phyloP scores from a whole-genome alignment of 352 stramenopile genomes.

The Globisporangium uncinulatum region DNA sequence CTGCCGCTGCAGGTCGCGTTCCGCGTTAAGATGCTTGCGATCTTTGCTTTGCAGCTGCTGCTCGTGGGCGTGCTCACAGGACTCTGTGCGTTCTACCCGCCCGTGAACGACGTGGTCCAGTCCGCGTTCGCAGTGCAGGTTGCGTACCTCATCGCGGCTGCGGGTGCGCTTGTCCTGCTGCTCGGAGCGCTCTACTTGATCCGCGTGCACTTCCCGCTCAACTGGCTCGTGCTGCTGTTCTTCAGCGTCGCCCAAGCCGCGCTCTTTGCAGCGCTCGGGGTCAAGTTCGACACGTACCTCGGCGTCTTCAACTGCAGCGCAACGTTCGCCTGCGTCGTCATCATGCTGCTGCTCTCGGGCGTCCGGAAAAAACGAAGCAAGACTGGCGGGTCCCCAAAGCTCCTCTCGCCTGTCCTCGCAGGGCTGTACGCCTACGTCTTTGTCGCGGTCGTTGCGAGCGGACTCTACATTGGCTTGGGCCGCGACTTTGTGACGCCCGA shows the following conservation, averaged over 20 bases:
- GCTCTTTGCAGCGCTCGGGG: conserved; percentile 29
- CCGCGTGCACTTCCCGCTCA: conserved; percentile 2
- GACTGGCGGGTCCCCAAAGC: conserved; percentile 1
- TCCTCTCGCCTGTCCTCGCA: conserved; percentile 24
- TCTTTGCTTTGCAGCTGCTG: conserved; percentile 5
- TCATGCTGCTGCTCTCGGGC: conserved; percentile 35
- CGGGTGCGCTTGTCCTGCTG: not conserved
- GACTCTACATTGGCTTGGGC: conserved; percentile 23
- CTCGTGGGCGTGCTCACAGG: not conserved
- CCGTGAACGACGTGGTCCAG: not conserved
- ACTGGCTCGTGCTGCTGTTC: conserved; percentile 15
- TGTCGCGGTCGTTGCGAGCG: conserved; percentile 15
- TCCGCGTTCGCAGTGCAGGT: no score
- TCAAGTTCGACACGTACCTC: conserved; percentile 30
- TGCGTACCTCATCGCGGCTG: not conserved
- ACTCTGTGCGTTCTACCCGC: not conserved
- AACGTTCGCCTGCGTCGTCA: conserved; percentile 35
- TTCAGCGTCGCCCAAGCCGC: conserved; percentile 39
- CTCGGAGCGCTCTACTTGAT: not conserved
- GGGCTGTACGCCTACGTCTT: conserved; percentile 27
- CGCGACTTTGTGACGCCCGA: conserved; percentile 25
- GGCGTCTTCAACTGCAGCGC: conserved; percentile 32
- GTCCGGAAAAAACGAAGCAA: not conserved
- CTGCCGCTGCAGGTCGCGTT: conserved; percentile 1
- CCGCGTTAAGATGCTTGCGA: conserved; percentile 6